Conservation (phyloP, 2,329 filamentous ascomycete species). For the Neophaeococcomyces aloes region DNA sequence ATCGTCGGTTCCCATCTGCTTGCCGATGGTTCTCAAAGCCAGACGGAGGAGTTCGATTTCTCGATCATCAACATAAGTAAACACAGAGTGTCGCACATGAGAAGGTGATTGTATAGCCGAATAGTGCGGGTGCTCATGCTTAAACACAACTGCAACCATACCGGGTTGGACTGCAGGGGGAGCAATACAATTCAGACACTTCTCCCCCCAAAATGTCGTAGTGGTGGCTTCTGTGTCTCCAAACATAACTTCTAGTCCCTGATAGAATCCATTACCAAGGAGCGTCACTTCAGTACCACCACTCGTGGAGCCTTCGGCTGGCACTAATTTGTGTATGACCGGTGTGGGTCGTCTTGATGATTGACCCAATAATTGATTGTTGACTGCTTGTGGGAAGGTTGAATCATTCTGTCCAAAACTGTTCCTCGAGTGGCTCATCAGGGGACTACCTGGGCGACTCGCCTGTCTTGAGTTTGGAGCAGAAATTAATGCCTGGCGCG, state of each 20-base stretch:
- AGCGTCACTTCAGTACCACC: slow-evolving; percentile 83
- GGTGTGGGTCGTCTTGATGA: slow-evolving; percentile 46
- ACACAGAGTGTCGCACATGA: slow-evolving; percentile 42
- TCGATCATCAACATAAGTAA: slow-evolving; percentile 55
- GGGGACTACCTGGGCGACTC: slow-evolving; percentile 69
- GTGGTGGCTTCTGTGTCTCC: slow-evolving; percentile 59
- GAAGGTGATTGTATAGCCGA: slow-evolving; percentile 34
- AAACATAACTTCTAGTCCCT: slow-evolving; percentile 75
- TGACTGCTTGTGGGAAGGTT: slow-evolving; percentile 23
- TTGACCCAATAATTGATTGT: slow-evolving; percentile 27
- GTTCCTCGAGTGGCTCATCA: slow-evolving; percentile 29
- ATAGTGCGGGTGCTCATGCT: slow-evolving; percentile 42
- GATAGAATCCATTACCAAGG: slow-evolving; percentile 68
- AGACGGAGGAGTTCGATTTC: slow-evolving; percentile 39
- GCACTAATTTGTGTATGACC: slow-evolving; percentile 72
- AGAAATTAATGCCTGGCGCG: slow-evolving; percentile 57
- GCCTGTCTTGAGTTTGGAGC: slow-evolving; percentile 61
- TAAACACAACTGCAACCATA: slow-evolving; percentile 60
- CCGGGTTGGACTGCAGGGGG: slow-evolving; percentile 60
- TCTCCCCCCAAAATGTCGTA: slow-evolving; percentile 70
- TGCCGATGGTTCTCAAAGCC: slow-evolving; percentile 35
- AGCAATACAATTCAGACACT: slow-evolving; percentile 66
- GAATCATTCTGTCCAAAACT: slow-evolving; percentile 33
- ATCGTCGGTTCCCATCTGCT: slow-evolving; percentile 40
- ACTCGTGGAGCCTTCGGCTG: slow-evolving; percentile 66